These are phyloP conservation scores for Lanmaoa rubissima DNA, from an alignment of 768 basidiomycete species.

Conservation along the genomic window DNA sequence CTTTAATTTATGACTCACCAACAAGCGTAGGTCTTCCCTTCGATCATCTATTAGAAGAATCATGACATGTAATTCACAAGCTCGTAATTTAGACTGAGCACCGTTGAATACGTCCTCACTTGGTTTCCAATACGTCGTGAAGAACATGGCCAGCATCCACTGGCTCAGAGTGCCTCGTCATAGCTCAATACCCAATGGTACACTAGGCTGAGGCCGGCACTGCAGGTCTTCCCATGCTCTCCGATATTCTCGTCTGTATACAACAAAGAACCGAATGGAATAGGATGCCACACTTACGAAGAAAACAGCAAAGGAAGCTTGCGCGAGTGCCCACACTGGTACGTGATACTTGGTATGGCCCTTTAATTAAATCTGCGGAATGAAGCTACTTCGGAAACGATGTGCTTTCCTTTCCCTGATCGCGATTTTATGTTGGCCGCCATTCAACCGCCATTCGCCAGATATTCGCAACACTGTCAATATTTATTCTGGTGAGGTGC, in stretches of 20 bases:
- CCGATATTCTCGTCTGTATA: slow-evolving; percentile 5
- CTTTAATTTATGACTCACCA: slow-evolving; percentile 16
- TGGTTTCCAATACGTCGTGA: slow-evolving; percentile 4
- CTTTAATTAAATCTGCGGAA: too few relatives aligned
- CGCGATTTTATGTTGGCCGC: too few relatives aligned
- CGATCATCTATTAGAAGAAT: background rate
- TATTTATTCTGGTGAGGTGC: slow-evolving; percentile 15
- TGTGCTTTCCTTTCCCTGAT: too few relatives aligned
- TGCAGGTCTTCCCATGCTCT: slow-evolving; percentile 11
- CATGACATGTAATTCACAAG: background rate
- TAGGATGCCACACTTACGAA: background rate
- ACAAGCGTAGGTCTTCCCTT: slow-evolving; percentile 7
- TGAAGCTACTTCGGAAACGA: too few relatives aligned
- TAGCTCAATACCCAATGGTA: background rate
- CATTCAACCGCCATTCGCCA: background rate
- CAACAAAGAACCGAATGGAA: background rate
- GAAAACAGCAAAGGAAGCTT: too few relatives aligned
- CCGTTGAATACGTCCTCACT: slow-evolving; percentile 3
- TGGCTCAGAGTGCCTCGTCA: background rate
- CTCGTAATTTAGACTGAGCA: slow-evolving; percentile 2
- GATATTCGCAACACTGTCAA: slow-evolving; percentile 6
- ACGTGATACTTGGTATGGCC: too few relatives aligned
- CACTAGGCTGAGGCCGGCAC: slow-evolving; percentile 9
- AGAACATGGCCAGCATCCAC: slow-evolving; percentile 6
- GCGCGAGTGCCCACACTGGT: too few relatives aligned